A percentile compares a stretch with the other conserved stretches of the same genome.
Conservation (phyloP, 306 rosid genomes). For the Quercus engelmannii region DNA sequence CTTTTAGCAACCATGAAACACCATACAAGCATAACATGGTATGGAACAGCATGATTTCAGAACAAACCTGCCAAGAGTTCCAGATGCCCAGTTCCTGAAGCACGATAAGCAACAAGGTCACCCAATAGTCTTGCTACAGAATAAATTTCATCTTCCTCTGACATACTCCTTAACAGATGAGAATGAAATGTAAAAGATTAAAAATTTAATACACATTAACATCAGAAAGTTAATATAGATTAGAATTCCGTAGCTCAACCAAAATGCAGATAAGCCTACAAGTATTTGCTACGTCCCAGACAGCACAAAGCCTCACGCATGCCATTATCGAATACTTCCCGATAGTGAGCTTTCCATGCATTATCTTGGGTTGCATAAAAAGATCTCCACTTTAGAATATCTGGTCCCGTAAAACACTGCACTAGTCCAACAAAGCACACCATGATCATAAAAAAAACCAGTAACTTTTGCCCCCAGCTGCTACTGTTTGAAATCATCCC, state of each 20-base stretch:
- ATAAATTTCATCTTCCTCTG: conserved; percentile 81
- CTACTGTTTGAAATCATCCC: conserved; percentile 28
- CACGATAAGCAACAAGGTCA: conserved; percentile 91
- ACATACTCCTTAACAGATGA: conserved; percentile 38
- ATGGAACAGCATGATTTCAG: conserved; percentile 4
- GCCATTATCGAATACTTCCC: conserved; percentile 79
- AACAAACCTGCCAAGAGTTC: conserved; percentile 89
- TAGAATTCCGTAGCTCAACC: neutral
- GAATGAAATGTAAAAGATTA: conserved; percentile 7
- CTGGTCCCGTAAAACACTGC: conserved; percentile 68
- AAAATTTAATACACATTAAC: conserved; percentile 8
- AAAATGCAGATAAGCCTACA: conserved; percentile 40
- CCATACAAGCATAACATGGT: neutral
- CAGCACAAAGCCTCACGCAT: conserved; percentile 94
- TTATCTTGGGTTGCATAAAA: conserved; percentile 64
- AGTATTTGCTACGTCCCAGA: conserved; percentile 75
- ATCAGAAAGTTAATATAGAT: neutral
- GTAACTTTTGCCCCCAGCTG: conserved; percentile 38
- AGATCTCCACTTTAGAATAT: conserved; percentile 82
- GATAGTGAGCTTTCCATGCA: conserved; percentile 88
- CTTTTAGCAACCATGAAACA: neutral
- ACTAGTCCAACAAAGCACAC: conserved; percentile 45
- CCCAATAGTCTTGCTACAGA: conserved; percentile 81
- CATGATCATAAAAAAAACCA: conserved; percentile 37
- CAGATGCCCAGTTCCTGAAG: conserved; percentile 86